Evolutionary conservation across 129 eudicot species (phyloP).

Genomic region (carrot (Daucus carota)): DNA sequence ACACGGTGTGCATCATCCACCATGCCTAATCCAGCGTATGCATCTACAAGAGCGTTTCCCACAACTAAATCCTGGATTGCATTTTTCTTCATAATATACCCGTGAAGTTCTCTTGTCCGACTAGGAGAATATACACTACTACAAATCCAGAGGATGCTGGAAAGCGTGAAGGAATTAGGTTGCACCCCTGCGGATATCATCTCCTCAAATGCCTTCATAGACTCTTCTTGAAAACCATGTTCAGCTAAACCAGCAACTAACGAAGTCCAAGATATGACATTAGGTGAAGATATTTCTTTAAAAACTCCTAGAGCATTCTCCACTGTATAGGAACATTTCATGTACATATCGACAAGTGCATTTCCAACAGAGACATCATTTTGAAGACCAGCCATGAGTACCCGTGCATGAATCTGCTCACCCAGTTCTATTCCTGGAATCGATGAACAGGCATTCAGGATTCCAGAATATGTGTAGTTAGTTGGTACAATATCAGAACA

Average conservation of each 20-base stretch:
- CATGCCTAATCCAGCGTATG: constrained; percentile 19
- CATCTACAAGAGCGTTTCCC: constrained; percentile 24
- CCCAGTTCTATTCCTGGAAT: constrained; percentile 6
- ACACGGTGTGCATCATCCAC: constrained; percentile 16
- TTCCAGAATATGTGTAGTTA: constrained; percentile 16
- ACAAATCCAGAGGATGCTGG: constrained; percentile 13
- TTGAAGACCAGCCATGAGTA: constrained; percentile 10
- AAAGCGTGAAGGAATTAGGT: constrained; percentile 20
- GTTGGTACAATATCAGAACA: constrained; percentile 10
- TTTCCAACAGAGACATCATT: constrained; percentile 18
- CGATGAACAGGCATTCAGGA: constrained; percentile 14
- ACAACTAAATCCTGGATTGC: constrained; percentile 12
- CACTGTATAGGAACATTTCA: constrained; percentile 11
- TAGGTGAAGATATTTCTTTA: constrained; percentile 13
- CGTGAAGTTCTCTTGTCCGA: constrained; percentile 18
- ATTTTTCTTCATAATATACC: constrained; percentile 12
- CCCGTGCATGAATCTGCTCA: constrained; percentile 11
- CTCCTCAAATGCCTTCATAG: constrained; percentile 13
- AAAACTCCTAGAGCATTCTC: constrained; percentile 11
- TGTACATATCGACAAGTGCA: constrained; percentile 19
- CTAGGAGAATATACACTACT: constrained; percentile 7
- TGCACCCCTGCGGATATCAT: constrained; percentile 9
- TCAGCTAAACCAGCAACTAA: constrained; percentile 22
- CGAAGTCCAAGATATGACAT: constrained; percentile 19
- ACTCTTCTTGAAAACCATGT: constrained; percentile 19